Evolutionary conservation across 1,139 yeast genomes (phyloP).

Genomic region (Spathaspora sp.): DNA sequence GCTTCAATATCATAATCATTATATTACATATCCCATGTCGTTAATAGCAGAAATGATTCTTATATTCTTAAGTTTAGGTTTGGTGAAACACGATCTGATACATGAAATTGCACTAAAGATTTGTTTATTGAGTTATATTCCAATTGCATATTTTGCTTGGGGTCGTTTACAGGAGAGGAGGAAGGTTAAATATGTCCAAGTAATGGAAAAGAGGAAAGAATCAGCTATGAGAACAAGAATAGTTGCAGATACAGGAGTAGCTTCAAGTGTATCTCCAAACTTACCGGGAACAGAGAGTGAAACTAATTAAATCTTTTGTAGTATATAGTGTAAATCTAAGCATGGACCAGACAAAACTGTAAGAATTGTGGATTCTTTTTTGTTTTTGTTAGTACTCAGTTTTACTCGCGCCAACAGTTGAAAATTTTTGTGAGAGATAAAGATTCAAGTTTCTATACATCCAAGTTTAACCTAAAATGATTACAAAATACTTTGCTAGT

Average conservation of each 20-base stretch:
- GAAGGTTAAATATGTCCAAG: constrained; percentile 20
- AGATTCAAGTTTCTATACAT: not conserved
- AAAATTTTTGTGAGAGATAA: not conserved
- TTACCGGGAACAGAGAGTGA: constrained; percentile 1
- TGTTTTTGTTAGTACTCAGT: constrained; percentile 2
- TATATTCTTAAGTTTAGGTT: constrained; percentile 49
- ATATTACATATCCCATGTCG: constrained; percentile 46
- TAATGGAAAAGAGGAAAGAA: constrained; percentile 23
- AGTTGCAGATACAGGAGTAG: not conserved
- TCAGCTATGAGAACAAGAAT: not conserved
- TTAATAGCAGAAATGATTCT: constrained; percentile 53
- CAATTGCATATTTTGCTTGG: constrained; percentile 40
- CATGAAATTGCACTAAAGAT: constrained; percentile 28
- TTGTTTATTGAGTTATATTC: constrained; percentile 34
- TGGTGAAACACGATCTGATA: constrained; percentile 34
- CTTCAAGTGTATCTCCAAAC: not conserved
- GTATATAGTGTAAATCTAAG: constrained; percentile 3
- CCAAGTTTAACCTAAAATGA: constrained; percentile 43
- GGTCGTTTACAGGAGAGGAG: constrained; percentile 27
- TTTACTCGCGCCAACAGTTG: constrained; percentile 1
- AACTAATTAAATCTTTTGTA: not conserved
- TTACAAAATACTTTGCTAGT: constrained; percentile 79
- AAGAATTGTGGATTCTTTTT: not conserved
- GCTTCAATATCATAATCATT: constrained; percentile 41
- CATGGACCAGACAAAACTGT: not conserved